Evolutionary conservation across 768 basidiomycete genomes (phyloP).

Genomic region (Auriscalpium vulgare): DNA sequence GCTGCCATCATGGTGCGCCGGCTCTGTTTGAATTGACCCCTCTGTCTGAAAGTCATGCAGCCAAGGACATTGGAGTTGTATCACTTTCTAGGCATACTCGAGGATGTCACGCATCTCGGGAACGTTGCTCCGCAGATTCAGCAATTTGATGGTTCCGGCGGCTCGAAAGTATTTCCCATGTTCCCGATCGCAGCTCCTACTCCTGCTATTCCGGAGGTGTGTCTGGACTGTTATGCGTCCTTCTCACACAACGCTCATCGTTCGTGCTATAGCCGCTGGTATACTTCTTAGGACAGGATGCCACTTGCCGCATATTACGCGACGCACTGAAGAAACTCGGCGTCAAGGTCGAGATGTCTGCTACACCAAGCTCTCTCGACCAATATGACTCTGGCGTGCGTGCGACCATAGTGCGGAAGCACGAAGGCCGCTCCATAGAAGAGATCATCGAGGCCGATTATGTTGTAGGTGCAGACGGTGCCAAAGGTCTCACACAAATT

Average conservation of each 20-base stretch:
- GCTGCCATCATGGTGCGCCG: constrained; percentile 1
- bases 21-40: neutral
- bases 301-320: neutral
- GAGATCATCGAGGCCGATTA: neutral
- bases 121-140: neutral
- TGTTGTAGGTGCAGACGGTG: constrained; percentile 4
- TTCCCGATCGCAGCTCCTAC: neutral
- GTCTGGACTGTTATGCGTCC: neutral
- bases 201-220: neutral
- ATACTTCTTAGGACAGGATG: neutral
- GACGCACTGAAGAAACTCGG: neutral
- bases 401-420: neutral
- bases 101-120: neutral
- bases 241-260: neutral
- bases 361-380: neutral
- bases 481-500: neutral
- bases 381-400: neutral
- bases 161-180: neutral
- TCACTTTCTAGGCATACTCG: neutral
- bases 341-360: neutral
- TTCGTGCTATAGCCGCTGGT: too few species aligned
- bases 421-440: neutral
- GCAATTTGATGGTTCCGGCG: neutral
- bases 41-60: neutral
- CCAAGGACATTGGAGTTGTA: constrained; percentile 1